Base-by-base conservation (phyloP, 441 rosid species). In the Breynia disticha region DNA sequence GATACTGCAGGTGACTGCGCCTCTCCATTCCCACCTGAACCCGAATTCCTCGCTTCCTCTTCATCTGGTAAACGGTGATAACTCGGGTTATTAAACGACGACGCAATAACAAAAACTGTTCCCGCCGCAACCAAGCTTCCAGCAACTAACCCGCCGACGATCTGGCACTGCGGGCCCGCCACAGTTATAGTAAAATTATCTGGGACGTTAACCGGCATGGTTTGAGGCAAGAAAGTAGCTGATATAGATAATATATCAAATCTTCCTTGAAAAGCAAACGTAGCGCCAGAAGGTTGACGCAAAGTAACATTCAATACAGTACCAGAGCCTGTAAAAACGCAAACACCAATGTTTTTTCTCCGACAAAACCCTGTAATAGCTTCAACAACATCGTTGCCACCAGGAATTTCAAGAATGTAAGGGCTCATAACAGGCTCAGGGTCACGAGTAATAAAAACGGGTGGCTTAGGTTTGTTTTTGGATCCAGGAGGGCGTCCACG, bases 401-500 rank as follows among this genome's bases (percentile, higher is more conserved):
- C 79, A 0, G 83, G 73, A 17, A 90, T 70, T 69, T 90, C 88
- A 17, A 90, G 83, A 68, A 90, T 80, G 72, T 79, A 84, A 35
- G 97, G 90, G 38, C 80, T 79, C 97, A 90, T 90, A 21, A 75
- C 59, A 2, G 90, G 83, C 24, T 83, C 85, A 2, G 78, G 64
- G 1, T 78, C 83, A 0, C 68, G 68, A 5, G 89, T 74, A 5
- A 79, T 63, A 16, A 75, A 19, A 37, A 84, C 75, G 0, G 90
- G 86, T 1, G 90, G 85, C 32, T 68, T 83, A 0, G 95, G 87
- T 63, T 77, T 88, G 75, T 87, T 87, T 48, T 81, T 88, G 18
- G 96, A 88, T 1, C 95, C 96, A 0, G 89, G 91, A 0, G 97
- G 97, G 8, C 97, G 70, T 46, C 97, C 97, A n/a, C 97, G 67